phyloP scores from a whole-genome alignment of 106 monocot genomes.

The Hemerocallis citrina region DNA sequence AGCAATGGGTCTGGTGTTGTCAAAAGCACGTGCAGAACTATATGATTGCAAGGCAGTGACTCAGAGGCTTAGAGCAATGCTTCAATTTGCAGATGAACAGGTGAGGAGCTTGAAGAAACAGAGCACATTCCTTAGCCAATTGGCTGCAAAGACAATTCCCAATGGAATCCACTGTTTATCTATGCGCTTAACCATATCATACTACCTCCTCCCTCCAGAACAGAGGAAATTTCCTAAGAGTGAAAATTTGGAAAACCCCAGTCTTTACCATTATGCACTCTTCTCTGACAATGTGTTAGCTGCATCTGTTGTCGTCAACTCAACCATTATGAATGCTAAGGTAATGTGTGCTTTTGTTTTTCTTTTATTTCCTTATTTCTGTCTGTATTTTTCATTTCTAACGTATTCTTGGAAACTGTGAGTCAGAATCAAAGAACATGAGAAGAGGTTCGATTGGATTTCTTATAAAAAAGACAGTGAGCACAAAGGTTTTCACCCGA shows the following conservation, averaged over 20 bases:
- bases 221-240: conserved; percentile 46
- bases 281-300: conserved; percentile 78
- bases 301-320: conserved; percentile 73
- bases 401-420: too few relatives aligned
- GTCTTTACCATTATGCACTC: conserved; percentile 69
- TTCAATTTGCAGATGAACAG: conserved; percentile 62
- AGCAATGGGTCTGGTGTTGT: conserved; percentile 57
- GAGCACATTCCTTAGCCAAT: conserved; percentile 63
- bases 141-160: conserved; percentile 71
- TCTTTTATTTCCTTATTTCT: too few relatives aligned
- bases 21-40: conserved; percentile 49
- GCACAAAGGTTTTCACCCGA: too few relatives aligned
- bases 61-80: conserved; percentile 59
- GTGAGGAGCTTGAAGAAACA: conserved; percentile 70
- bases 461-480: too few relatives aligned
- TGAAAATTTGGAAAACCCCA: conserved; percentile 53
- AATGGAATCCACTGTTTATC: conserved; percentile 74
- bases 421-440: too few relatives aligned
- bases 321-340: conserved; percentile 63
- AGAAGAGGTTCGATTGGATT: too few relatives aligned
- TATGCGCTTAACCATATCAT: conserved; percentile 55
- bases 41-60: conserved; percentile 58
- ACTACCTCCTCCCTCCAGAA: conserved; percentile 54
- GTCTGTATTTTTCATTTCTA: neutral
- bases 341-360: conserved; percentile 12